Evolutionary conservation across 305 asterid species (phyloP).

Genomic region (Petunia hybrid): DNA sequence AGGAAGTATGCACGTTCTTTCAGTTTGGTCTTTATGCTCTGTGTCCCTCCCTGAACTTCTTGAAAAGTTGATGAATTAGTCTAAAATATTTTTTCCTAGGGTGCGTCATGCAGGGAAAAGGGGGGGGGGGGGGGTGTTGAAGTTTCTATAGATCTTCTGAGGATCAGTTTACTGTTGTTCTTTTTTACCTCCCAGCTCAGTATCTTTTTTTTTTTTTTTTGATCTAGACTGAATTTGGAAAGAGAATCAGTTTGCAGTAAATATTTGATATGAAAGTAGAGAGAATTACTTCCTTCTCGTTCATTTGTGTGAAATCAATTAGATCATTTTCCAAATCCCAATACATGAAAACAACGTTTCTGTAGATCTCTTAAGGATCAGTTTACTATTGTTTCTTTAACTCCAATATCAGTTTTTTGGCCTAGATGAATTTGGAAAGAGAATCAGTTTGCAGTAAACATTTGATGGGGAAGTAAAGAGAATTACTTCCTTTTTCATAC

Average conservation of each 20-base stretch:
- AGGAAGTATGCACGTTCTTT: conserved; percentile 3
- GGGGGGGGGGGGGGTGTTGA: neutral
- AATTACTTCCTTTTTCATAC: neutral
- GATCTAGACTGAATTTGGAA: neutral
- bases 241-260: neutral
- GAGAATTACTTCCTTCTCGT: neutral
- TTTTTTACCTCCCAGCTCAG: neutral
- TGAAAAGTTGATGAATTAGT: conserved; percentile 18
- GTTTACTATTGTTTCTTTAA: neutral
- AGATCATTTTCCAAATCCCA: neutral
- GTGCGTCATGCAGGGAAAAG: neutral
- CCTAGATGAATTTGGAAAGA: neutral
- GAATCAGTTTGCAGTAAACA: neutral
- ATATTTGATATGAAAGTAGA: conserved; percentile 8
- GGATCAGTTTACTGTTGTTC: conserved; percentile 1
- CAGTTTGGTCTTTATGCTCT: conserved; percentile 9
- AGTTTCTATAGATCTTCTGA: conserved; percentile 5
- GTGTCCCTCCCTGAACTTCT: conserved; percentile 8
- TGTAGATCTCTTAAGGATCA: conserved; percentile 15
- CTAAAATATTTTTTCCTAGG: neutral
- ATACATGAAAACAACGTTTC: neutral
- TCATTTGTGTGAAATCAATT: conserved; percentile 5
- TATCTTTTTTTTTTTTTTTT: neutral
- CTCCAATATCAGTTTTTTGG: neutral
- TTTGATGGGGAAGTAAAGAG: conserved; percentile 7